A percentile compares a stretch with the other conserved stretches of the same genome.
These are phyloP conservation scores for Herpetospermum pedunculosum DNA, from an alignment of 306 rosid genomes.

Conservation along the genomic window DNA sequence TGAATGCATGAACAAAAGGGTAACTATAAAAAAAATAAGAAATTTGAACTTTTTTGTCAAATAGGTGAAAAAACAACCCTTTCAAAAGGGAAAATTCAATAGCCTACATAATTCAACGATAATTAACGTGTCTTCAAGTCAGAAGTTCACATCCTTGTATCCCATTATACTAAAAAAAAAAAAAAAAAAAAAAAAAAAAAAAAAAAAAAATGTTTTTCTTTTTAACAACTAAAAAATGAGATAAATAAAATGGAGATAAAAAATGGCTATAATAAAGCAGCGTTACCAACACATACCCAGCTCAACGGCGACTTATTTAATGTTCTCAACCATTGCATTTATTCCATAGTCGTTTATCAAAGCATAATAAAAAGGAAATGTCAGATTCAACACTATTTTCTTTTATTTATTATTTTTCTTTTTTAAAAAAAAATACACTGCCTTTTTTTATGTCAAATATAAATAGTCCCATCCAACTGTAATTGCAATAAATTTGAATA, in stretches of 20 bases:
- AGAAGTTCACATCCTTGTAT: too few relatives aligned
- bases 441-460: constrained; percentile 6
- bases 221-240: too few relatives aligned
- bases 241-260: constrained; percentile 1
- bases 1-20: background rate
- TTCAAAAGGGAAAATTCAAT: too few relatives aligned
- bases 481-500: background rate
- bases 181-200: too few relatives aligned
- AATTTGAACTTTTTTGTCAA: too few relatives aligned
- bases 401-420: too few relatives aligned
- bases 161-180: too few relatives aligned
- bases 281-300: constrained; percentile 8
- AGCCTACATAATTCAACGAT: too few relatives aligned
- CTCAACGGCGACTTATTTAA: constrained; percentile 12
- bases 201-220: background rate
- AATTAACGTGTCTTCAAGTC: too few relatives aligned
- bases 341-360: constrained; percentile 5
- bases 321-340: constrained; percentile 15
- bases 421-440: too few relatives aligned
- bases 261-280: background rate
- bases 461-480: background rate
- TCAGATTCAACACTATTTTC: background rate
- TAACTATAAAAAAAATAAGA: too few relatives aligned
- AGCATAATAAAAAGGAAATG: constrained; percentile 1
- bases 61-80: too few relatives aligned